phyloP scores from a whole-genome alignment of 164 flowering plant species.

The Vitis vinifera region DNA sequence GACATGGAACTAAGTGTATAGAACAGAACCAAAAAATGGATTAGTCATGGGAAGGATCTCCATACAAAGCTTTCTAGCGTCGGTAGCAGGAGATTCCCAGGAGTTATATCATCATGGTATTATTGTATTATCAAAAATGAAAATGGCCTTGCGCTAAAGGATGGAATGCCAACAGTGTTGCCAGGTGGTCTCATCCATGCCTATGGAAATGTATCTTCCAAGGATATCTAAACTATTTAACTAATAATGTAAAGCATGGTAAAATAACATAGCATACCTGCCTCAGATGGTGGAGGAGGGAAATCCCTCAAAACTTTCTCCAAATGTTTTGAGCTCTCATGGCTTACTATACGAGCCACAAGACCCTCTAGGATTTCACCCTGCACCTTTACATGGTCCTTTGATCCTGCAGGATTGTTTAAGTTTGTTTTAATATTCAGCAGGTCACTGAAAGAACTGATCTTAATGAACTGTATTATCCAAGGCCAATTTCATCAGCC shows the following conservation, averaged over 20 bases:
- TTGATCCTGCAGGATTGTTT: slow-evolving; percentile 60
- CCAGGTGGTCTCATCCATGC: too few relatives aligned
- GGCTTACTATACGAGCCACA: slow-evolving; percentile 92
- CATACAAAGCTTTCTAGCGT: too few relatives aligned
- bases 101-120: too few relatives aligned
- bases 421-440: neutral
- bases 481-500: neutral
- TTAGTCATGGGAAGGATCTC: too few relatives aligned
- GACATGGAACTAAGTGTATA: too few relatives aligned
- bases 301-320: slow-evolving; percentile 64
- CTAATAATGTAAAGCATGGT: neutral
- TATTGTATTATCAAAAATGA: too few relatives aligned
- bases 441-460: neutral
- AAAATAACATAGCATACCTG: slow-evolving; percentile 41
- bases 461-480: neutral
- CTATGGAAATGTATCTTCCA: too few relatives aligned
- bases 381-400: slow-evolving; percentile 80
- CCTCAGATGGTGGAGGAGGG: slow-evolving; percentile 59
- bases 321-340: slow-evolving; percentile 73
- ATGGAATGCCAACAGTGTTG: too few relatives aligned
- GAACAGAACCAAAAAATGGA: too few relatives aligned
- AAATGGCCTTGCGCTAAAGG: too few relatives aligned
- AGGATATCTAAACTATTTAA: too few relatives aligned
- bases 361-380: slow-evolving; percentile 98
- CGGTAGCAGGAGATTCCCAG: too few relatives aligned